Conservation (phyloP, 148 eudicot species). For the Rhododendron kiyosumense region DNA sequence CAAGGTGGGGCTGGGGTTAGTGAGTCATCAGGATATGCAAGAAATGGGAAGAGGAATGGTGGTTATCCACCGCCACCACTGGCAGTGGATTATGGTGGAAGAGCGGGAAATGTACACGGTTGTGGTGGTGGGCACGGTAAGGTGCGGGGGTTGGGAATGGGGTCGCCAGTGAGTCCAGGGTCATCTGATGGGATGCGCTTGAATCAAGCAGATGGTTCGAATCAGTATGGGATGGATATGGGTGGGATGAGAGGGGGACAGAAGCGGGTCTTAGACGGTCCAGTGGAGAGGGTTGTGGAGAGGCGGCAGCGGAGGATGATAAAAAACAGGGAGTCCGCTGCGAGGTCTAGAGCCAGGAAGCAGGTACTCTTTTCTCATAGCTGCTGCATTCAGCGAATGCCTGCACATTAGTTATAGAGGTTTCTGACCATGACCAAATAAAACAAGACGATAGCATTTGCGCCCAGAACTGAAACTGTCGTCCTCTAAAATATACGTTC, state of each 20-base stretch:
- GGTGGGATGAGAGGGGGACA: slow-evolving; percentile 51
- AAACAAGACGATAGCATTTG: background rate
- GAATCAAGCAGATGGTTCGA: slow-evolving; percentile 40
- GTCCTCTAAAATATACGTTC: background rate
- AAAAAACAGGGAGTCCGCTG: slow-evolving; percentile 88
- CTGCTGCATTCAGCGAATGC: background rate
- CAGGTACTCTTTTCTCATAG: slow-evolving; percentile 43
- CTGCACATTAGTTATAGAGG: background rate
- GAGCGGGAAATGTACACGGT: slow-evolving; percentile 30
- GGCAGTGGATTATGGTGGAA: slow-evolving; percentile 39
- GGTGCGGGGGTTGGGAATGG: slow-evolving; percentile 31
- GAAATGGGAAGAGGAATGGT: slow-evolving; percentile 32
- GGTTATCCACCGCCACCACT: slow-evolving; percentile 34
- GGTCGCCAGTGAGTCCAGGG: slow-evolving; percentile 66
- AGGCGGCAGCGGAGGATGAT: slow-evolving; percentile 91
- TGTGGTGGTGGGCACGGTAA: slow-evolving; percentile 36
- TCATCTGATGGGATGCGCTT: slow-evolving; percentile 60
- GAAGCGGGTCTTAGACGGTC: slow-evolving; percentile 67
- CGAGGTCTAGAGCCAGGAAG: slow-evolving; percentile 89
- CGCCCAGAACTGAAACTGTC: background rate
- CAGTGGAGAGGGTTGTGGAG: slow-evolving; percentile 82
- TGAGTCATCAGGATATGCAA: slow-evolving; percentile 31
- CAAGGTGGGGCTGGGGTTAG: slow-evolving; percentile 27
- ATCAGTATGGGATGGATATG: slow-evolving; percentile 55
- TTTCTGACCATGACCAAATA: background rate